Evolutionary conservation across 192 early-diverging fungal genomes (phyloP), one percentile per base, ranked within the genome.

Genomic region (Linnemannia zychae): DNA sequence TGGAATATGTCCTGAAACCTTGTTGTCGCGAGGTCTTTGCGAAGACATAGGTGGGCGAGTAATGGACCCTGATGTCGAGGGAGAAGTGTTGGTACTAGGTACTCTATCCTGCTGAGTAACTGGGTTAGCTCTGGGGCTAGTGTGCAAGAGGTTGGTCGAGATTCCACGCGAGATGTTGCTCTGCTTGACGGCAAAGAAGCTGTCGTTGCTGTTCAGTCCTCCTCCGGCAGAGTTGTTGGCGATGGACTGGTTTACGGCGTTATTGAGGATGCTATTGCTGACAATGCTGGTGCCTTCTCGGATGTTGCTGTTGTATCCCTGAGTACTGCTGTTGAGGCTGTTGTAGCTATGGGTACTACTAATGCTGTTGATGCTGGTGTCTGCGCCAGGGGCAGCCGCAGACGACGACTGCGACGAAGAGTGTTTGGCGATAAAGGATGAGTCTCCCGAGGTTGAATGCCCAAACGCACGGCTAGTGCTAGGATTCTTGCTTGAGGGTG

Each of bases 221-320:
- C 72, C 71, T 12, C 74, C 75, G 36, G 15, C 7, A 31, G 49
- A 31, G 9, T 36, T 38, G 57, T 40, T 65, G 9, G 48, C 65
- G 2, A 82, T 76, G 52, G 74, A 72, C 50, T 84, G 81, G 48
- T 24, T 75, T 38, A 84, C 72, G 40, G 77, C 66, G 44, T 71
- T 84, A 38, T 67, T 84, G 16, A 84, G 74, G 47, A 84, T 84
- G 15, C 82, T 84, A 60, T 78, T 84, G 68, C 82, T 84, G 67
- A 84, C 50, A 28, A 84, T 84, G 69, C 48, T 84, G 28, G 60
- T 49, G 31, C 75, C 70, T 20, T 49, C 76, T 0, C 76, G 71
- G 37, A 33, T 71, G 44, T 36, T 72, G 46, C 49, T 60, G 20
- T 49, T 78, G 76, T 72, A 57, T 22, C 72, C 71, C 13, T 79